Base-by-base conservation (phyloP, 2,329 filamentous ascomycete genomes). In the Pyricularia pennisetigena region DNA sequence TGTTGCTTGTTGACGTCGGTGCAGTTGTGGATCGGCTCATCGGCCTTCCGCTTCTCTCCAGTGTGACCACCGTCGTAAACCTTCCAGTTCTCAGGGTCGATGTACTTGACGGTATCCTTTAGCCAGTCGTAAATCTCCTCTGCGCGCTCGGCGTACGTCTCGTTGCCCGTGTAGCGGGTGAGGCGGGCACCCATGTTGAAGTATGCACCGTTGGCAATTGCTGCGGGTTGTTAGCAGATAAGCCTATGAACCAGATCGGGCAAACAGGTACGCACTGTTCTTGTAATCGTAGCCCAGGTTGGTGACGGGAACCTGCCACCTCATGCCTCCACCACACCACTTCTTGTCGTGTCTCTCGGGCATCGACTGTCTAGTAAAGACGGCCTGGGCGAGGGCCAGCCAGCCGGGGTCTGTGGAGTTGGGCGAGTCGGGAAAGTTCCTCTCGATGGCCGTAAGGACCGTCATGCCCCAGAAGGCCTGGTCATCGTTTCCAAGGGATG, bases 271-370 rank as follows among this genome's bases (percentile, higher is more conserved):
- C 65, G 5, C 23, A 66, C 41, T 74, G 73, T 88, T 88, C 76
- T 88, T 94, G 81, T 94, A 93, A 74, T 89, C 84, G 77, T 91
- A 94, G 14, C 92, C 92, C n/a, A 81, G 82, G 74, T 94, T 93
- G 71, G 88, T 88, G 0, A 85, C 81, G 69, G 88, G 91, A 68
- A 94, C 89, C 79, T 95, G 91, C 90, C 90, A 93, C 73, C 90
- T 83, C 71, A 94, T 74, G 14, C 91, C 91, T 71, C 91, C 91
- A 35, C 82, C 81, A 74, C 91, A 94, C 1, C 81, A 9, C 82
- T 83, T 73, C 92, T 88, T 79, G 90, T 90, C 61, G 88, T 91
- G 88, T 80, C 89, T 89, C 65, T 87, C 83, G 1, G 80, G 78
- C 64, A 77, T 71, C 0, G 85, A 86, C 69, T 85, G 82, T 0